phyloP scores from a whole-genome alignment of 371 early-diverging fungal species.

The Parasitella parasitica region DNA sequence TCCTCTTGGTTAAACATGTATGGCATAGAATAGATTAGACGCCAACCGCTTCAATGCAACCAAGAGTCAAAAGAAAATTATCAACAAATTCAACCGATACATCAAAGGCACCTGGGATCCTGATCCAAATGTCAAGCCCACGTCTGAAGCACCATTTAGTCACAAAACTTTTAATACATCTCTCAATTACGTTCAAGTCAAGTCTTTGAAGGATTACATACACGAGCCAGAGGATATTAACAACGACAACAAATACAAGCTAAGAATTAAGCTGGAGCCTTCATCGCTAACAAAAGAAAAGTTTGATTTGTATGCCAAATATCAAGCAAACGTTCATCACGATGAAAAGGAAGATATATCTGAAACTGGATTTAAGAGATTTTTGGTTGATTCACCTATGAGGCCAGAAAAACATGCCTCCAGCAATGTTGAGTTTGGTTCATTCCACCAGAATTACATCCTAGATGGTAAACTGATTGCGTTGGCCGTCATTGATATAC shows the following conservation, averaged over 20 bases:
- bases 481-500: constrained; percentile 87
- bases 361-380: constrained; percentile 57
- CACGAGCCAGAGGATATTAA: constrained; percentile 14
- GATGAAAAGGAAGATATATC: constrained; percentile 64
- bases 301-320: constrained; percentile 72
- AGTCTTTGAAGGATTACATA: constrained; percentile 9
- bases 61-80: constrained; percentile 72
- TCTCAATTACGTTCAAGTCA: constrained; percentile 11
- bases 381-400: constrained; percentile 80
- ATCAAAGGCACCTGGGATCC: constrained; percentile 48
- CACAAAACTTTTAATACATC: constrained; percentile 13
- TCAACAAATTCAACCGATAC: constrained; percentile 60
- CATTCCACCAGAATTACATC: constrained; percentile 88
- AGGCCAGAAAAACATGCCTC: constrained; percentile 6
- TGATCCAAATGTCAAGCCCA: background rate
- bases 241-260: constrained; percentile 3
- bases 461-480: constrained; percentile 78
- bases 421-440: constrained; percentile 52
- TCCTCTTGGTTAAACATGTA: too few species aligned
- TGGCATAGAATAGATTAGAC: too few species aligned
- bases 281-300: constrained; percentile 73
- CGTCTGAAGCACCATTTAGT: background rate
- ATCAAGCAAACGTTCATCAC: constrained; percentile 79
- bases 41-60: constrained; percentile 47
- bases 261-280: constrained; percentile 59